These are phyloP conservation scores for Colletotrichum chrysophilum DNA, from an alignment of 2,329 filamentous ascomycete genomes.

Conservation along the genomic window DNA sequence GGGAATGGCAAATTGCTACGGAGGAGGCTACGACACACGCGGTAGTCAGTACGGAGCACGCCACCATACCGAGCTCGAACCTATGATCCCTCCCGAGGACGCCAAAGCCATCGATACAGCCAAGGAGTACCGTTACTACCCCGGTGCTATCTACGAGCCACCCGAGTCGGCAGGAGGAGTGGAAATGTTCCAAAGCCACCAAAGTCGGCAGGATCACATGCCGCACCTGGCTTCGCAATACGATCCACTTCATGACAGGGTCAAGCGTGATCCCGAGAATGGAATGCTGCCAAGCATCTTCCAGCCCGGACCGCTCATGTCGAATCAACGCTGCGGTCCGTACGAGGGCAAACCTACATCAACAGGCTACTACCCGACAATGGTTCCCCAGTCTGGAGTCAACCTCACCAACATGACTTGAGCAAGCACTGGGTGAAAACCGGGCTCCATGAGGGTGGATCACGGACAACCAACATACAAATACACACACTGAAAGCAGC, in stretches of 20 bases:
- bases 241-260: conserved; percentile 32
- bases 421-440: conserved; percentile 3
- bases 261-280: conserved; percentile 56
- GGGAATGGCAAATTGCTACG: conserved; percentile 45
- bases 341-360: conserved; percentile 60
- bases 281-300: conserved; percentile 51
- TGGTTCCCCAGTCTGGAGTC: conserved; percentile 52
- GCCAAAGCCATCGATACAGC: conserved; percentile 52
- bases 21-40: conserved; percentile 43
- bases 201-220: conserved; percentile 36
- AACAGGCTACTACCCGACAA: conserved; percentile 58
- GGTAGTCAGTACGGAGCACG: conserved; percentile 46
- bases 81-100: conserved; percentile 57
- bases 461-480: neutral
- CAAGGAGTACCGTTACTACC: conserved; percentile 63
- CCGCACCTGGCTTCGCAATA: conserved; percentile 34
- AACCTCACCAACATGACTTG: conserved; percentile 40
- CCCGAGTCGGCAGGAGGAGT: conserved; percentile 41
- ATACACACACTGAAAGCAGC: neutral
- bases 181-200: conserved; percentile 53
- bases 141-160: conserved; percentile 54
- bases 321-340: conserved; percentile 47
- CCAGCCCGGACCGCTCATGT: conserved; percentile 44
- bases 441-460: neutral
- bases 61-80: conserved; percentile 57